Base-by-base conservation (phyloP, 208 protist genomes). In the Acanthamoeba polyphaga region DNA sequence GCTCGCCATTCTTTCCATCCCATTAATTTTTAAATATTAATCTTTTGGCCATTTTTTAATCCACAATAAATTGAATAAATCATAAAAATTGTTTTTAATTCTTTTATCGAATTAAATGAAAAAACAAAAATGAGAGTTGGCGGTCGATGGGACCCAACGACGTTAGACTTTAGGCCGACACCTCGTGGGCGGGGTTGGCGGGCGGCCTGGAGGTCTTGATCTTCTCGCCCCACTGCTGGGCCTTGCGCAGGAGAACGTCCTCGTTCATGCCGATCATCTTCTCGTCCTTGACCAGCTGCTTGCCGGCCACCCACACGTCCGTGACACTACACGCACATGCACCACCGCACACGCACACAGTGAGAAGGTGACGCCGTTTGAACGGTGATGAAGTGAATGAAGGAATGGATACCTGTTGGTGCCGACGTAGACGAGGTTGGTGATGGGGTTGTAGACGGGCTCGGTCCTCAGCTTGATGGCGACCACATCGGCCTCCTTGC, bases 391-490 rank as follows among this genome's bases (percentile, higher is more conserved):
- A 12, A 49, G 9, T 49, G 46, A 49, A 12, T 49, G 46, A 49
- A 12, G 3, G 46, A 49, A 49, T 49, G 46, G 46, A 49, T 49
- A 49, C 46, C 60, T 95, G 34, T 92, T 84, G 64, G 55, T 62
- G 27, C 84, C 91, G 89, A 76, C 89, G 94, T 97, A 97, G 19
- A 97, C 96, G 4, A 97, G 85, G 94, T 95, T 80, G 34, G 95
- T 96, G 60, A 96, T 96, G 78, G 90, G 80, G 74, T 97, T 96
- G 49, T 97, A 97, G 12, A 97, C 70, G 8, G 96, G 96, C 58
- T 43, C 68, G 22, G 64, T 89, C 46, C 91, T 53, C 29, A 97
- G 38, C 74, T 96, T 96, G 60, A 95, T 66, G 3, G 96, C 88
- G 17, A 96, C 89, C 24, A 97, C 70, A 66, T 96, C 96, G 4